Evolutionary conservation across 257 asterid species (phyloP).

Genomic region (Mitragyna speciosa): DNA sequence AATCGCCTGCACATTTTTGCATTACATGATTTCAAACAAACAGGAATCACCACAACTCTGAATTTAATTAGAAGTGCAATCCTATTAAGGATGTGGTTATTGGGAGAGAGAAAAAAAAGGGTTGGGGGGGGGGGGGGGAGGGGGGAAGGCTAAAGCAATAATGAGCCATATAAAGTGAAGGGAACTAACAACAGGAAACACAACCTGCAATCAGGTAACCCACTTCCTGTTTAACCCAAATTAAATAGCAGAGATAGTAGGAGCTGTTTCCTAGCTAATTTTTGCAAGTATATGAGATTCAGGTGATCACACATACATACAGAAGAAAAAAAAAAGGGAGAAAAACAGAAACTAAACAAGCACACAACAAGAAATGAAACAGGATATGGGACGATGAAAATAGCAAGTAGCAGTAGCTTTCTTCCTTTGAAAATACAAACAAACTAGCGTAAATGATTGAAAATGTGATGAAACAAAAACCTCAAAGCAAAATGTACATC

Average conservation of each 20-base stretch:
- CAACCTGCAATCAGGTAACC: not conserved
- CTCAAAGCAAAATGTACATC: not conserved
- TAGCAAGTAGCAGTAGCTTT: not conserved
- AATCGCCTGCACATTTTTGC: slow-evolving; percentile 48
- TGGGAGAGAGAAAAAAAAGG: not conserved
- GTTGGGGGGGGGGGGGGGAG: no score
- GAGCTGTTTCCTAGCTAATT: not conserved
- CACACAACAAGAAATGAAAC: no score
- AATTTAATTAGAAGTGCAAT: not conserved
- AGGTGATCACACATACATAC: not conserved
- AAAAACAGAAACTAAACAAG: not conserved
- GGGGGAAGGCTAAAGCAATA: not conserved
- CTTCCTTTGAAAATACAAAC: not conserved
- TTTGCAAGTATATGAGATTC: no score
- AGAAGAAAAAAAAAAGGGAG: not conserved
- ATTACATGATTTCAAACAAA: not conserved
- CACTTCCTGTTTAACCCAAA: not conserved
- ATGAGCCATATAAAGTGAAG: not conserved
- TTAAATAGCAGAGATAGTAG: not conserved
- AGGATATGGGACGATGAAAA: not conserved
- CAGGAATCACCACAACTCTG: slow-evolving; percentile 5
- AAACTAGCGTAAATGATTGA: not conserved
- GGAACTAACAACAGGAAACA: not conserved
- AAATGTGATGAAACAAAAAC: not conserved
- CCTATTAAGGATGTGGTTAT: not conserved